A percentile compares a stretch with the other conserved stretches of the same genome.
Conservation (phyloP, 768 basidiomycete species). For the Boletus sensibilis region DNA sequence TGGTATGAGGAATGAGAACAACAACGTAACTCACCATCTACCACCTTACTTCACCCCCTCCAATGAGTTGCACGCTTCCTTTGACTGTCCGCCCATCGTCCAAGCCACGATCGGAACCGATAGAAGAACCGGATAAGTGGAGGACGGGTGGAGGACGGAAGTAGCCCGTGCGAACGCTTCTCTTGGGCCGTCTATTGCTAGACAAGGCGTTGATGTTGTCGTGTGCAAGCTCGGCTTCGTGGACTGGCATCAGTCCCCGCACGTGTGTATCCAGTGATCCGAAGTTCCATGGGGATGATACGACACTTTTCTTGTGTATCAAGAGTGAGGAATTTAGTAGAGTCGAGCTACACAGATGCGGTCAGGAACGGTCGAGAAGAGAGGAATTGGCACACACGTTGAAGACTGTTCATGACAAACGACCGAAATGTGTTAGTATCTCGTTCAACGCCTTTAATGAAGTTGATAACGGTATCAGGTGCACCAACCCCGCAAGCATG, state of each 20-base stretch:
- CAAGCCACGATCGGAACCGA: constrained; percentile 36
- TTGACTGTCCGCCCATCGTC: constrained; percentile 35
- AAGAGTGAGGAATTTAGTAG: constrained; percentile 31
- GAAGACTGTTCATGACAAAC: constrained; percentile 17
- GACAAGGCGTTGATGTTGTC: constrained; percentile 19
- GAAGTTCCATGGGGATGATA: constrained; percentile 54
- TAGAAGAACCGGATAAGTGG: constrained; percentile 46
- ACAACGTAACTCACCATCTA: constrained; percentile 37
- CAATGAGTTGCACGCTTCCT: constrained; percentile 49
- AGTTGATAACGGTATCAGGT: neutral
- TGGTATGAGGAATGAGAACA: neutral
- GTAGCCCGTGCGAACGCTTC: constrained; percentile 21
- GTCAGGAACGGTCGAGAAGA: neutral
- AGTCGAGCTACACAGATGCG: constrained; percentile 19
- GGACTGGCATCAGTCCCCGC: constrained; percentile 22
- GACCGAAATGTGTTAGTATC: neutral
- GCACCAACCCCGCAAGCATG: neutral
- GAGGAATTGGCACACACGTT: constrained; percentile 13
- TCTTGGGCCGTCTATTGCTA: neutral
- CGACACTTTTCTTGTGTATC: constrained; percentile 44
- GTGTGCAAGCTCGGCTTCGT: constrained; percentile 1
- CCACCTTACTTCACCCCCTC: constrained; percentile 53
- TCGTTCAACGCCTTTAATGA: neutral
- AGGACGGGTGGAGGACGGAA: constrained; percentile 47
- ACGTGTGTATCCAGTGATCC: constrained; percentile 38